phyloP scores from a whole-genome alignment of 306 rosid species.

The Prunus dulcis region DNA sequence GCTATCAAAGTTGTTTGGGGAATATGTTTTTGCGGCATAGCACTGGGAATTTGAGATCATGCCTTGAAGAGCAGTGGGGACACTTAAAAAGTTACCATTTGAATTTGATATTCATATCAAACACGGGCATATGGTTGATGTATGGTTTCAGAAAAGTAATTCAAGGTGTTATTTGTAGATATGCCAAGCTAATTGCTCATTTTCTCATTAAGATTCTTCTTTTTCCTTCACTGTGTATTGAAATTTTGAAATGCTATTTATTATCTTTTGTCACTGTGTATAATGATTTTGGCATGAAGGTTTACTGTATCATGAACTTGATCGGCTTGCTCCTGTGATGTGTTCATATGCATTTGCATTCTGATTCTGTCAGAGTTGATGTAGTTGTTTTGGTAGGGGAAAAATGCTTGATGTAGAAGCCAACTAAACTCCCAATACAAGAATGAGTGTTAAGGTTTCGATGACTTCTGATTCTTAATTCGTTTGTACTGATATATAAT shows the following conservation, averaged over 20 bases:
- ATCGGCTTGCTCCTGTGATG: background rate
- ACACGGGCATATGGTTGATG: background rate
- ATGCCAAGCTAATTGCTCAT: background rate
- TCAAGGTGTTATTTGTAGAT: background rate
- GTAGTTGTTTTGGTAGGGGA: conserved; percentile 1
- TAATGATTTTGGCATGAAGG: background rate
- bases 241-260: background rate
- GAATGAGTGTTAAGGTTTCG: background rate
- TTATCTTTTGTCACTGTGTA: background rate
- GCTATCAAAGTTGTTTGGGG: background rate
- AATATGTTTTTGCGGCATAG: too few relatives aligned
- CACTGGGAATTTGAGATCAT: too few relatives aligned
- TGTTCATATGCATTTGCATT: background rate
- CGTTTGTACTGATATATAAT: background rate
- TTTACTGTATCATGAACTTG: background rate
- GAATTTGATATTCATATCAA: background rate
- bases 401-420: conserved; percentile 10
- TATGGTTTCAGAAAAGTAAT: background rate
- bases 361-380: background rate
- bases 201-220: background rate
- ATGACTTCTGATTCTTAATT: conserved; percentile 8
- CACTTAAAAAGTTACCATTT: background rate
- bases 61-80: background rate
- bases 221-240: background rate
- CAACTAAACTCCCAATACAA: background rate